Conservation (phyloP, 2,329 filamentous ascomycete genomes). For the Beauveria varroae region DNA sequence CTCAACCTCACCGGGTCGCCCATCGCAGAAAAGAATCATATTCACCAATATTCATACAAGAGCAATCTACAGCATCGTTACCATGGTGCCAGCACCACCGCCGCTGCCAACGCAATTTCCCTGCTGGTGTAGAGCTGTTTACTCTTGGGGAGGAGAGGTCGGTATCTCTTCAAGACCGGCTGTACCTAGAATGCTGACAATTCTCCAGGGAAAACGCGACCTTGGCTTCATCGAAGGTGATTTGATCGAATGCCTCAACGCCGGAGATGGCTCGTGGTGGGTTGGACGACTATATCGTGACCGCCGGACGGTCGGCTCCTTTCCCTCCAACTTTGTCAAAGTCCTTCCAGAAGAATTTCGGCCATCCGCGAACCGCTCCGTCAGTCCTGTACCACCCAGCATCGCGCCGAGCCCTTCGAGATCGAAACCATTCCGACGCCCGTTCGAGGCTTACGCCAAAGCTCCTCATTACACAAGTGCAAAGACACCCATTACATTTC, state of each 20-base stretch:
- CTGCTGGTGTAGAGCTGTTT: constrained; percentile 85
- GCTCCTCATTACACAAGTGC: constrained; percentile 59
- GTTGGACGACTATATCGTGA: constrained; percentile 87
- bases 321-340: constrained; percentile 96
- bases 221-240: constrained; percentile 96
- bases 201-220: constrained; percentile 70
- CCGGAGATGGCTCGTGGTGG: constrained; percentile 98
- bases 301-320: constrained; percentile 81
- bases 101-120: constrained; percentile 72
- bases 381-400: constrained; percentile 51
- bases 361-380: constrained; percentile 54
- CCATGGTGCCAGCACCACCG: constrained; percentile 48
- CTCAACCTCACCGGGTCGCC: neutral
- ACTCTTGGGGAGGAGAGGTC: constrained; percentile 88
- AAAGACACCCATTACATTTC: constrained; percentile 52
- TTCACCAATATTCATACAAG: neutral
- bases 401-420: constrained; percentile 52
- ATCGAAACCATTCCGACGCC: constrained; percentile 56
- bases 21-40: neutral
- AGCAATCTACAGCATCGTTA: constrained; percentile 13
- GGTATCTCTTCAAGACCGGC: constrained; percentile 10
- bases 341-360: constrained; percentile 79
- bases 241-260: constrained; percentile 95
- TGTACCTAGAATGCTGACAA: constrained; percentile 1
- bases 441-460: constrained; percentile 60